phyloP scores from a whole-genome alignment of 805 yeast genomes.

The Dipodascus geniculatus region DNA sequence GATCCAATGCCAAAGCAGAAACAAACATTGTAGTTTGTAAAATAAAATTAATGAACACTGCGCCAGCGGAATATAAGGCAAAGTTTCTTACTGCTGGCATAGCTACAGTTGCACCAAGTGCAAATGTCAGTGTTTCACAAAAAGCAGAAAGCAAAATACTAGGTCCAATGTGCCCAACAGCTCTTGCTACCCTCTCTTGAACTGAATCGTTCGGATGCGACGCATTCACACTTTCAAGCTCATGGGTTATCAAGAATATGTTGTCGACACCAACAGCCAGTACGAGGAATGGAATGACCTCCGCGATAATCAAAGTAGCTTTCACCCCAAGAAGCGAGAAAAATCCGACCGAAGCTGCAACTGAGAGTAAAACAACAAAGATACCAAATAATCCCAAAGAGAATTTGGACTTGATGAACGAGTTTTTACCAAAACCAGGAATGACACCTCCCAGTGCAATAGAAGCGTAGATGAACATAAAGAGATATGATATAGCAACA shows the following conservation, averaged over 20 bases:
- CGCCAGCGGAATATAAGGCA: slow-evolving; percentile 83
- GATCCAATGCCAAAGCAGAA: slow-evolving; percentile 59
- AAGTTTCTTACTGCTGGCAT: slow-evolving; percentile 97
- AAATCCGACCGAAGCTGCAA: slow-evolving; percentile 70
- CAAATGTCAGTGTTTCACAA: slow-evolving; percentile 70
- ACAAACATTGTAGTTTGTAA: slow-evolving; percentile 77
- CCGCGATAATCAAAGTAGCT: slow-evolving; percentile 87
- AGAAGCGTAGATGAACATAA: slow-evolving; percentile 84
- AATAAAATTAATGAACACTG: slow-evolving; percentile 62
- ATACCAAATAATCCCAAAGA: slow-evolving; percentile 79
- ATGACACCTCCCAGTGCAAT: slow-evolving; percentile 59
- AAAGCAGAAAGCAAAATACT: slow-evolving; percentile 68
- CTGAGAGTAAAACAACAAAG: slow-evolving; percentile 67
- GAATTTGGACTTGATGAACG: slow-evolving; percentile 44
- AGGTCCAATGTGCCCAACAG: slow-evolving; percentile 74
- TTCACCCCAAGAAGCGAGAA: slow-evolving; percentile 67
- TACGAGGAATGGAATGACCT: slow-evolving; percentile 87
- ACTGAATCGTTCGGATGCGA: slow-evolving; percentile 36
- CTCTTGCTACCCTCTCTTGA: slow-evolving; percentile 46
- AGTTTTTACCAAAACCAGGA: slow-evolving; percentile 27
- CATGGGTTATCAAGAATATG: slow-evolving; percentile 77
- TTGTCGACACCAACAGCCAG: slow-evolving; percentile 96
- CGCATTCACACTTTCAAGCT: slow-evolving; percentile 44
- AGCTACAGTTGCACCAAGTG: slow-evolving; percentile 64
- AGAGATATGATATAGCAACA: slow-evolving; percentile 60